Evolutionary conservation across 257 asterid genomes (phyloP).

Genomic region (Striga asiatica): DNA sequence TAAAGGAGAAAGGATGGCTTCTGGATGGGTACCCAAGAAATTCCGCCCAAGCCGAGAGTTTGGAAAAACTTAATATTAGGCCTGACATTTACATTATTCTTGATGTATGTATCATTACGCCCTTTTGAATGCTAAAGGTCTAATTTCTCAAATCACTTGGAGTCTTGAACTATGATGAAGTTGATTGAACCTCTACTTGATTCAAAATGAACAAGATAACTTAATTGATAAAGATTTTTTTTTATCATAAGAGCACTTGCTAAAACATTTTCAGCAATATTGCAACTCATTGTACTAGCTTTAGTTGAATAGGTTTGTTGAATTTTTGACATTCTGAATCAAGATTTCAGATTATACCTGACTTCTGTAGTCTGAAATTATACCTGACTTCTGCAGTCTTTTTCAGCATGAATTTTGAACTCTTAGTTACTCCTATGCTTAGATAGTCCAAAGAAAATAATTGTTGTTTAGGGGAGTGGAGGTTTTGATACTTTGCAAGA

Average conservation of each 20-base stretch:
- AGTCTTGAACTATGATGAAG: slow-evolving; percentile 3
- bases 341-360: too few relatives aligned
- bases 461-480: neutral
- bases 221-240: neutral
- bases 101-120: slow-evolving; percentile 42
- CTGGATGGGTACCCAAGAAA: slow-evolving; percentile 92
- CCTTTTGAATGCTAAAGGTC: neutral
- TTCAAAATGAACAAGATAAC: neutral
- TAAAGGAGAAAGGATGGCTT: slow-evolving; percentile 92
- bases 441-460: neutral
- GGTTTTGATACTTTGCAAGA: neutral
- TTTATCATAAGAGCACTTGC: neutral
- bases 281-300: neutral
- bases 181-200: neutral
- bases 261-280: neutral
- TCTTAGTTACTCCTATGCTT: neutral
- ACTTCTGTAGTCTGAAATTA: too few relatives aligned
- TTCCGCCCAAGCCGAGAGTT: slow-evolving; percentile 74
- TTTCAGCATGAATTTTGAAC: too few relatives aligned
- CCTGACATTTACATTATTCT: slow-evolving; percentile 80
- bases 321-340: too few relatives aligned
- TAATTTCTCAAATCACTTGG: slow-evolving; percentile 2
- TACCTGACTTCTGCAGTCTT: too few relatives aligned
- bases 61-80: slow-evolving; percentile 62
- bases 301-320: too few relatives aligned